Evolutionary conservation across 2,329 filamentous ascomycete species (phyloP), one percentile per base, ranked within the genome.

Genomic region (Thelonectria discophora): DNA sequence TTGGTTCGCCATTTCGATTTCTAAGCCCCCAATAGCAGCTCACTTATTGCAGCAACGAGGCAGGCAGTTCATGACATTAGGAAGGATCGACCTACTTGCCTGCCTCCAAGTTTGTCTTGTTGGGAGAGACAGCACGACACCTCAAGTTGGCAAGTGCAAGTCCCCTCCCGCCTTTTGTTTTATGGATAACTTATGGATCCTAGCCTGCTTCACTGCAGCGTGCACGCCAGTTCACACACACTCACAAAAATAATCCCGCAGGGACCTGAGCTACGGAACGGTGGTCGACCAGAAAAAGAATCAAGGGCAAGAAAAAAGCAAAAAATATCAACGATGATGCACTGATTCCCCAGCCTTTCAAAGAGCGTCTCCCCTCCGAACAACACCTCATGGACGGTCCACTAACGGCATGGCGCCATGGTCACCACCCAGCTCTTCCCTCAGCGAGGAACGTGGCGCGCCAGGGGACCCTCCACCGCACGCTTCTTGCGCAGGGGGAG

Each of bases 381-480:
- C 34, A 37, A 37, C 18, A 46, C 47, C 50, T 54, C 57, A 59
- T 48, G 50, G 55, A 46, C 61, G 56, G 59, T 62, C 45, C 62
- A 69, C 53, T 65, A 66, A 64, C 55, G 60, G 60, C 64, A 62
- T 65, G 66, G 64, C 66, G 60, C 60, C 58, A 69, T 69, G 66
- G 49, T 30, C 55, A 30, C 27, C 55, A 57, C 15, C 30, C 11
- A 37, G 47, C 55, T 30, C 27, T 30, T 9, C 61, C 47, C 51
- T 49, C 58, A 62, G 42, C 55, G 52, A 51, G 43, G 60, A 69
- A 71, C 68, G 68, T 70, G 68, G 68, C 68, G 69, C 61, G 59
- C 59, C 60, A 68, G 64, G 56, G 34, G 62, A 50, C 54, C 54
- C 53, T 27, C 27, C 15, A 42, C 15, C 5, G 39, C 13, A 42